Evolutionary conservation across 768 basidiomycete genomes (phyloP).

Genomic region (Coprinellus aureogranulatus): DNA sequence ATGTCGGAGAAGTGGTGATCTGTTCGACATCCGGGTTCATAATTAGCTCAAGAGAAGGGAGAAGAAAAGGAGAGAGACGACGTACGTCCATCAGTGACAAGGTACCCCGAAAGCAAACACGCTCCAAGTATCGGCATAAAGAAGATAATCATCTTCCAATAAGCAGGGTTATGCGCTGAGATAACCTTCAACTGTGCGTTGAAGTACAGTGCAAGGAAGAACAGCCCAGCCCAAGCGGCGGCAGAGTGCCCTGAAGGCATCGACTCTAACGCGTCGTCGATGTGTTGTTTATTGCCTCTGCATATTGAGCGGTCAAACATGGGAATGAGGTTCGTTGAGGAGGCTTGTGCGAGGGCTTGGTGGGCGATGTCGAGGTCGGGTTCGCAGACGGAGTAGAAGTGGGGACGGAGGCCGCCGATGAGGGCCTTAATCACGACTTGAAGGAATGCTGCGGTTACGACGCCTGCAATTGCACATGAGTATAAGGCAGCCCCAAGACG

Average conservation of each 20-base stretch:
- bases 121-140: constrained; percentile 58
- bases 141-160: constrained; percentile 60
- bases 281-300: constrained; percentile 52
- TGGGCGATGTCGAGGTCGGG: constrained; percentile 34
- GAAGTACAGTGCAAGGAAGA: constrained; percentile 45
- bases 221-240: constrained; percentile 53
- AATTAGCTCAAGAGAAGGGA: not conserved
- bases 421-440: constrained; percentile 57
- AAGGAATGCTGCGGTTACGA: constrained; percentile 28
- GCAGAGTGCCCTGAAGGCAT: constrained; percentile 59
- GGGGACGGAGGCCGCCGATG: constrained; percentile 48
- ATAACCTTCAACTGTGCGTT: constrained; percentile 60
- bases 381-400: constrained; percentile 52
- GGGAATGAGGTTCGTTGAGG: constrained; percentile 29
- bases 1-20: constrained; percentile 61
- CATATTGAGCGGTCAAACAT: constrained; percentile 54
- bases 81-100: constrained; percentile 43
- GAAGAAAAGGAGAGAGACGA: not conserved
- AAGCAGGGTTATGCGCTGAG: constrained; percentile 55
- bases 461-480: constrained; percentile 12
- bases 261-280: constrained; percentile 55
- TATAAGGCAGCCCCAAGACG: not conserved
- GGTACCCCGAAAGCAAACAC: constrained; percentile 50
- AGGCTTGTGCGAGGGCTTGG: constrained; percentile 40
- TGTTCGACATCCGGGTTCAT: constrained; percentile 10